These are phyloP conservation scores for Penium margaritaceum DNA, from an alignment of 139 green algal genomes.

Conservation along the genomic window DNA sequence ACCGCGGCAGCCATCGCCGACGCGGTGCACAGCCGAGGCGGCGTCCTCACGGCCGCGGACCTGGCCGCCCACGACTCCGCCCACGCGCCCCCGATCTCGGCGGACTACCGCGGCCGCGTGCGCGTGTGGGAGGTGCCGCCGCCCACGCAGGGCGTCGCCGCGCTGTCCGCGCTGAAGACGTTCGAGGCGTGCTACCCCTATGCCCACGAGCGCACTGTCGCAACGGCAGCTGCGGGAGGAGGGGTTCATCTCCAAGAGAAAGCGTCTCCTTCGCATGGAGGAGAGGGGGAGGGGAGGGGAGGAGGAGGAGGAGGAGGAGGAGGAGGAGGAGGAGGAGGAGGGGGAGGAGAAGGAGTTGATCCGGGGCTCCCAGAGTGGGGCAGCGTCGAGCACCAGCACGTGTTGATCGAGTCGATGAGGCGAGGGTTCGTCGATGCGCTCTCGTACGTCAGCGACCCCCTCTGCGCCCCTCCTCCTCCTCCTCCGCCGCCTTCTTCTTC, in stretches of 20 bases:
- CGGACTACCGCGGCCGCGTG: constrained; percentile 54
- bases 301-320: constrained; percentile 22
- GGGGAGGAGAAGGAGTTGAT: no score
- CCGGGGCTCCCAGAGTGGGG: constrained; percentile 29
- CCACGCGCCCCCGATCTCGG: constrained; percentile 51
- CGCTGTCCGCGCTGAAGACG: constrained; percentile 62
- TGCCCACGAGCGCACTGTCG: no score
- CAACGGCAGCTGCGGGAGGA: no score
- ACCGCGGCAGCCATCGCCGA: constrained; percentile 59
- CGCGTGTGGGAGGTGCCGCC: constrained; percentile 64
- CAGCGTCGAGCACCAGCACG: constrained; percentile 50
- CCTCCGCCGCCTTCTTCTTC: no score
- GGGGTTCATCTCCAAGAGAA: no score
- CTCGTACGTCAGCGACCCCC: constrained; percentile 51
- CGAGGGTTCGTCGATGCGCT: constrained; percentile 62
- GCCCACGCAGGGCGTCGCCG: constrained; percentile 57
- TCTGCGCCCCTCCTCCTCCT: no score
- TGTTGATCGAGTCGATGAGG: constrained; percentile 57
- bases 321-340: constrained; percentile 51
- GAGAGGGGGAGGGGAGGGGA: not conserved
- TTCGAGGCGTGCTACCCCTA: constrained; percentile 47
- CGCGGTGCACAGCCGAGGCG: constrained; percentile 47
- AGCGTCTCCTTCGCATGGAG: not conserved
- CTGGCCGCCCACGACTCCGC: constrained; percentile 48
- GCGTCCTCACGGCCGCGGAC: constrained; percentile 54